Evolutionary conservation across 2,329 filamentous ascomycete species (phyloP).

Genomic region (Trichothecium sympodiale): DNA sequence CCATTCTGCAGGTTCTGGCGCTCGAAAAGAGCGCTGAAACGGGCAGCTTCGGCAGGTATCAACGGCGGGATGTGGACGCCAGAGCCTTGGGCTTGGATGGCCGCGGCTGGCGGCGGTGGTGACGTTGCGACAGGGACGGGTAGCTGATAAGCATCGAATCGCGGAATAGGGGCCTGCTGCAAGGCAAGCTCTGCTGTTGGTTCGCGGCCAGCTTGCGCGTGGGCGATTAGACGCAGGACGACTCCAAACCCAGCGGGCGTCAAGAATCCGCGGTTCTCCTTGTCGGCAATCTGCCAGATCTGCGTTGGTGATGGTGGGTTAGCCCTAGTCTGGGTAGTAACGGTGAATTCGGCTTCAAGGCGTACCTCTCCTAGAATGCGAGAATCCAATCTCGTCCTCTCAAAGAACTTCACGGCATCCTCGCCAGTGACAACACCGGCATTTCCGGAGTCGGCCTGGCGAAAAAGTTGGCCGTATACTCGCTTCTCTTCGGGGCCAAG

Average conservation of each 20-base stretch:
- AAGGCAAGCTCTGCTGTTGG: slow-evolving; percentile 74
- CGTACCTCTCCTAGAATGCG: slow-evolving; percentile 77
- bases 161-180: slow-evolving; percentile 78
- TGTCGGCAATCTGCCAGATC: slow-evolving; percentile 99
- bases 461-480: slow-evolving; percentile 85
- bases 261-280: slow-evolving; percentile 87
- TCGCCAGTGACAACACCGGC: slow-evolving; percentile 94
- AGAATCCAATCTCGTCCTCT: slow-evolving; percentile 83
- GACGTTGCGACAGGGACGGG: slow-evolving; percentile 18
- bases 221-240: slow-evolving; percentile 86
- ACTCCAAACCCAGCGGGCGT: slow-evolving; percentile 89
- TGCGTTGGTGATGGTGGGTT: slow-evolving; percentile 22
- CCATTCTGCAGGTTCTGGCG: slow-evolving; percentile 66
- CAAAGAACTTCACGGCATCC: slow-evolving; percentile 93
- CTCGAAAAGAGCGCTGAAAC: slow-evolving; percentile 86
- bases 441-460: slow-evolving; percentile 81
- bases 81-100: slow-evolving; percentile 45
- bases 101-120: slow-evolving; percentile 35
- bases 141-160: slow-evolving; percentile 66
- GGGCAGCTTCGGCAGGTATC: slow-evolving; percentile 75
- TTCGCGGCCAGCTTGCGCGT: slow-evolving; percentile 80
- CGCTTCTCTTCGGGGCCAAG: slow-evolving; percentile 87
- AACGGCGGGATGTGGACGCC: slow-evolving; percentile 81
- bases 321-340: slow-evolving; percentile 2
- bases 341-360: slow-evolving; percentile 9